These are phyloP conservation scores for Sphaerulina vaccinii DNA, from an alignment of 2,329 filamentous ascomycete species.

Conservation along the genomic window DNA sequence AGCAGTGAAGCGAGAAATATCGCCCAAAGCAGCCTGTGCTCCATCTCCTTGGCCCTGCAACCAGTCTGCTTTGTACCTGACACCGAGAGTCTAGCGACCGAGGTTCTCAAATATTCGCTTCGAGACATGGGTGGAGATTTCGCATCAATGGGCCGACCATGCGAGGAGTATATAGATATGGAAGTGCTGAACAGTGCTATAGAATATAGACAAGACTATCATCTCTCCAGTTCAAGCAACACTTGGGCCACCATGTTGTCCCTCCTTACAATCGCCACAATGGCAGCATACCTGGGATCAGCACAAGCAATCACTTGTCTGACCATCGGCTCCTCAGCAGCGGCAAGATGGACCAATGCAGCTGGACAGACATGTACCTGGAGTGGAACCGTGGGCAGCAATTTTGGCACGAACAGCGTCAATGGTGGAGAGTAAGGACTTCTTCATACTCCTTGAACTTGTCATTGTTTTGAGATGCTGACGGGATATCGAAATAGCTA, in stretches of 20 bases:
- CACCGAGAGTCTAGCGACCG: background rate
- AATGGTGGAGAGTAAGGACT: conserved; percentile 50
- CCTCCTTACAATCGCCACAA: background rate
- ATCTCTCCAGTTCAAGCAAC: background rate
- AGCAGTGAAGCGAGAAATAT: background rate
- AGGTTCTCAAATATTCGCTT: background rate
- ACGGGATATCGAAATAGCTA: conserved; percentile 40
- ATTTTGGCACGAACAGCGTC: conserved; percentile 47
- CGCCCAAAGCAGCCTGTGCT: background rate
- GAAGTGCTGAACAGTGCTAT: background rate
- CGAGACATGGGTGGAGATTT: background rate
- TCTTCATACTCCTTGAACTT: background rate
- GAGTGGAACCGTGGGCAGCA: conserved; percentile 48
- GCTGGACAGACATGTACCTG: conserved; percentile 46
- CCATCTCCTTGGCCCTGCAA: background rate
- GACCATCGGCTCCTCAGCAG: conserved; percentile 43
- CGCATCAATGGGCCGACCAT: background rate
- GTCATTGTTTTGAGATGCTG: background rate
- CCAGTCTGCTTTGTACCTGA: background rate
- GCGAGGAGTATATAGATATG: background rate
- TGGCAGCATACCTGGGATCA: background rate
- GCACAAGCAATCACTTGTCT: conserved; percentile 38
- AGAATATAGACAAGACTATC: background rate
- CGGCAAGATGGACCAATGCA: conserved; percentile 49
- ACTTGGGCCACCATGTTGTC: background rate